Evolutionary conservation across 371 early-diverging fungal genomes (phyloP).

Genomic region (Syncephalastrum racemosum): DNA sequence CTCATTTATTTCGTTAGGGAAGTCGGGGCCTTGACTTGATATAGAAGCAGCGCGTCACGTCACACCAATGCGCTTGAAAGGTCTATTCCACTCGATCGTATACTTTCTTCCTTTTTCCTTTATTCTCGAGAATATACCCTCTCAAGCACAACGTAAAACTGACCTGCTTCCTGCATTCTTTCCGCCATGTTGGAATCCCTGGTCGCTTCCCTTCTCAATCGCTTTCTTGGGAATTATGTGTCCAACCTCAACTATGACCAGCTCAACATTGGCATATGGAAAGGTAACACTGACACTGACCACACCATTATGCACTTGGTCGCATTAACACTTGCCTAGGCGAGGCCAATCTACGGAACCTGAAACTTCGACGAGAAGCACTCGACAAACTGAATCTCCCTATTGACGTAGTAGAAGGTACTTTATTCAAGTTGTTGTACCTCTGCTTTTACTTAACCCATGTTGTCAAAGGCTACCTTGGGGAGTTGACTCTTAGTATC

Average conservation of each 20-base stretch:
- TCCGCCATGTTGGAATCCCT: slow-evolving; percentile 81
- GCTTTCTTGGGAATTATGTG: slow-evolving; percentile 84
- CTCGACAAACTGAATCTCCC: slow-evolving; percentile 84
- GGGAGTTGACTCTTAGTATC: slow-evolving; percentile 76
- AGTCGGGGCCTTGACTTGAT: too few relatives aligned
- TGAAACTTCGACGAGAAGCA: slow-evolving; percentile 74
- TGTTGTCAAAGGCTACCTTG: slow-evolving; percentile 63
- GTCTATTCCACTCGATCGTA: too few relatives aligned
- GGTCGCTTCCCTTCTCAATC: slow-evolving; percentile 74
- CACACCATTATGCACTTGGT: slow-evolving; percentile 4
- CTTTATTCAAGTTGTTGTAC: neutral
- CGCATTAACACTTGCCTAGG: slow-evolving; percentile 46
- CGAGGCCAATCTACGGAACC: slow-evolving; percentile 78
- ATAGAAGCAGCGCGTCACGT: too few relatives aligned
- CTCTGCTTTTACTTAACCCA: neutral
- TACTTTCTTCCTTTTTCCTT: too few relatives aligned
- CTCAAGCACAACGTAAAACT: too few relatives aligned
- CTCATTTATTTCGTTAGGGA: too few relatives aligned
- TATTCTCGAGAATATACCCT: too few relatives aligned
- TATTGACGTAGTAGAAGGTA: slow-evolving; percentile 81
- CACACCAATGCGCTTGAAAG: too few relatives aligned
- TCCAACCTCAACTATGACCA: slow-evolving; percentile 86
- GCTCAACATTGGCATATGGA: slow-evolving; percentile 86
- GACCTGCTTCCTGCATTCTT: too few relatives aligned
- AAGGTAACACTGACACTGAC: slow-evolving; percentile 53